These are phyloP conservation scores for Lyophyllum decastes DNA, from an alignment of 768 basidiomycete genomes.

Conservation along the genomic window DNA sequence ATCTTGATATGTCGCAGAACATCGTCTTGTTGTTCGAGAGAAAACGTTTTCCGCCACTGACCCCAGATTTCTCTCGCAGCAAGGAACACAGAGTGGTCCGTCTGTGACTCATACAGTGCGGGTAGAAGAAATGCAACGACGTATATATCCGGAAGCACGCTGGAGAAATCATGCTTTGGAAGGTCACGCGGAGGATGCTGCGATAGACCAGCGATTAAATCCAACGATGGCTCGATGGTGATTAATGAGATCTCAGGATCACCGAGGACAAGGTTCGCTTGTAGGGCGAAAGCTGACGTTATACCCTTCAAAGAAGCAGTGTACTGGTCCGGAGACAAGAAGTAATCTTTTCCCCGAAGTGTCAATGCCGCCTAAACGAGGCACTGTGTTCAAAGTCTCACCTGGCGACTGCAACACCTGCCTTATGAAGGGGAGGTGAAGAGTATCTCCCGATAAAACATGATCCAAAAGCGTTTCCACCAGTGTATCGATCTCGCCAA, in stretches of 20 bases:
- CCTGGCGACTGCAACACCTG: slow-evolving; percentile 43
- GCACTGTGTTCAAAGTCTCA: slow-evolving; percentile 16
- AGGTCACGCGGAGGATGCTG: slow-evolving; percentile 15
- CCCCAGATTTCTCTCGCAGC: slow-evolving; percentile 37
- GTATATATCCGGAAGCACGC: slow-evolving; percentile 46
- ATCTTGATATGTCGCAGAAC: slow-evolving; percentile 39
- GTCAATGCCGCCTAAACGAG: slow-evolving; percentile 12
- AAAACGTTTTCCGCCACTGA: slow-evolving; percentile 25
- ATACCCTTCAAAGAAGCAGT: slow-evolving; percentile 32
- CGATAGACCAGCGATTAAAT: slow-evolving; percentile 33
- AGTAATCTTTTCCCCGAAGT: slow-evolving; percentile 26
- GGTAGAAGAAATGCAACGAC: slow-evolving; percentile 51
- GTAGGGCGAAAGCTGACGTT: slow-evolving; percentile 33
- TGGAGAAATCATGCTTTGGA: slow-evolving; percentile 13
- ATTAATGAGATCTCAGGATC: slow-evolving; percentile 23
- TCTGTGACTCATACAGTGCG: slow-evolving; percentile 24
- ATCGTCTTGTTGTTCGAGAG: slow-evolving; percentile 21
- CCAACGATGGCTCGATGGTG: slow-evolving; percentile 28
- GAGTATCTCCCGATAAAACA: slow-evolving; percentile 30
- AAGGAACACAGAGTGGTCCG: slow-evolving; percentile 18
- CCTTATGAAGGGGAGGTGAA: slow-evolving; percentile 32
- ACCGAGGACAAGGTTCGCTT: slow-evolving; percentile 33
- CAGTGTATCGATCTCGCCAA: slow-evolving; percentile 45
- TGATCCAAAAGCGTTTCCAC: slow-evolving; percentile 40
- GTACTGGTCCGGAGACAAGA: slow-evolving; percentile 35